Base-by-base conservation (phyloP, 371 early-diverging fungal species). In the Apophysomyces sp. region DNA sequence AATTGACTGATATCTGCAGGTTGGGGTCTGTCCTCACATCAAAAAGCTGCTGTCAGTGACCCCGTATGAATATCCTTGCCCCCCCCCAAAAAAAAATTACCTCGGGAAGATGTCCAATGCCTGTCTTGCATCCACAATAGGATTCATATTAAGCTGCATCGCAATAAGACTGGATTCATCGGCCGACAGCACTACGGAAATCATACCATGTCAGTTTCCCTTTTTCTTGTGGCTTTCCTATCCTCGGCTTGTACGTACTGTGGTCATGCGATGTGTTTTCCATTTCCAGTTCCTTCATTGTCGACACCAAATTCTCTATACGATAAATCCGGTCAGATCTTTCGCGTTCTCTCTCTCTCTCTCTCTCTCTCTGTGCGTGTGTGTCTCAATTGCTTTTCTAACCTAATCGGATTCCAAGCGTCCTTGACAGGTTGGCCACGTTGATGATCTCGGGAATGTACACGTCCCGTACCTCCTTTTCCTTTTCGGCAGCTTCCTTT, bases 151-250 rank as follows among this genome's bases (percentile, higher is more conserved):
- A 62, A 90, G 88, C 67, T 94, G 94, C 77, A 95, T 70, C 1
- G 88, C 96, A 66, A 97, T 85, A 60, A 93, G 71, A 49, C 89
- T 88, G 0, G 96, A 93, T 70, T 89, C 92, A 57, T 96, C 96
- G 11, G 91, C 71, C 55, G 82, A 86, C 18, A 97, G 70, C 63
- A 94, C 90, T 91, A 69, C 5, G 16, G 39, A 21, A 24, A 57
- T 7, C 29, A 54, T 31, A 59, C 32, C 12, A 57, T 30, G 49
- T n/a, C 9, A 1, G 27, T 31, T 30, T 24, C 34, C 29, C 28
- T 27, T 29, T 31, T 13, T 18, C 57, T 28, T 44, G 2, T 31
- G 5, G 4, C 49, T n/a, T 15, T 44, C 49, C 9, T 4, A 18
- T n/a, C 41, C n/a, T 30, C n/a, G 27, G 21, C 27, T 34, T 36